Conservation (phyloP, 2,329 filamentous ascomycete genomes). For the Diaporthe capsici region DNA sequence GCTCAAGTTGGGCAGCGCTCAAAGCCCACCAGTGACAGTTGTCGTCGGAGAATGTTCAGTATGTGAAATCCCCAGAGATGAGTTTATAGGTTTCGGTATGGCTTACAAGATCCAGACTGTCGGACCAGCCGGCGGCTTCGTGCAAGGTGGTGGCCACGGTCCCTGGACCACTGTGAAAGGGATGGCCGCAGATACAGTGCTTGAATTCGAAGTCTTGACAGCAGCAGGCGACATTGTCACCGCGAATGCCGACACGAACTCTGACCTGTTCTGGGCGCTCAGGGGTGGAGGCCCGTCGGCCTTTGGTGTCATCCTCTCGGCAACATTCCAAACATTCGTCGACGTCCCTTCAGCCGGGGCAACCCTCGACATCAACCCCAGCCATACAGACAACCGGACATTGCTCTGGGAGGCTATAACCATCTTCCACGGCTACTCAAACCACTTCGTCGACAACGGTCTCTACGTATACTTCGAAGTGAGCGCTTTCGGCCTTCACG, state of each 20-base stretch:
- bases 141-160: conserved; percentile 71
- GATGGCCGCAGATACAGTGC: conserved; percentile 22
- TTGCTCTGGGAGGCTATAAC: conserved; percentile 60
- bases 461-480: conserved; percentile 61
- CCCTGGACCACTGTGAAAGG: conserved; percentile 56
- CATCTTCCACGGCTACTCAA: conserved; percentile 49
- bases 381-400: conserved; percentile 53
- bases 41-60: conserved; percentile 68
- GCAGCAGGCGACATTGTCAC: conserved; percentile 57
- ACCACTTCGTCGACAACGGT: conserved; percentile 56
- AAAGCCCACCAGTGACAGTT: conserved; percentile 57
- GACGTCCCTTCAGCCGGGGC: conserved; percentile 60
- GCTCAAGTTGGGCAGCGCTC: conserved; percentile 56
- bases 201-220: conserved; percentile 51
- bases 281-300: conserved; percentile 66
- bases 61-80: conserved; percentile 36
- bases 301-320: conserved; percentile 64
- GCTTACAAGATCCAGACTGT: conserved; percentile 58
- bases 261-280: conserved; percentile 71
- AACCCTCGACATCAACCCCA: conserved; percentile 55
- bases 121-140: conserved; percentile 72
- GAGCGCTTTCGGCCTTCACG: conserved; percentile 54
- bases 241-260: conserved; percentile 58
- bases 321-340: conserved; percentile 65
- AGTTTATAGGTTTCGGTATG: conserved; percentile 4